These are phyloP conservation scores for Penicillium sp. DNA, from an alignment of 2,329 filamentous ascomycete genomes.

Conservation along the genomic window DNA sequence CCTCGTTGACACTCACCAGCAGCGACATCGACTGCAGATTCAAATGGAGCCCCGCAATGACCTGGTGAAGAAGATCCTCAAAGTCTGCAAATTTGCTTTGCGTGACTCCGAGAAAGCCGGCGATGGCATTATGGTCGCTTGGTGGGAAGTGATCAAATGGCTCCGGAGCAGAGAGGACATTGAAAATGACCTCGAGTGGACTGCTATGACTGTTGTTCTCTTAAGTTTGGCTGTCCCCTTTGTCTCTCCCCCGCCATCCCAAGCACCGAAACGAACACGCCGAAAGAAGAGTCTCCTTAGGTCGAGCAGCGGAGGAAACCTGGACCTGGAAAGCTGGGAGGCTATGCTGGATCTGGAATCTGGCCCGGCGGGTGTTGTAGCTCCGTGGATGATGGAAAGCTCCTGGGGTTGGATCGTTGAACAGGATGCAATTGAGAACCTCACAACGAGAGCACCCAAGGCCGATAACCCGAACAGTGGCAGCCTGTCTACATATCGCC, in stretches of 20 bases:
- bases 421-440: conserved; percentile 46
- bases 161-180: conserved; percentile 53
- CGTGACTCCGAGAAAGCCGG: conserved; percentile 57
- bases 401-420: conserved; percentile 74
- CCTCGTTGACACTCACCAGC: conserved; percentile 62
- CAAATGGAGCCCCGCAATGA: conserved; percentile 65
- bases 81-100: conserved; percentile 65
- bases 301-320: conserved; percentile 52
- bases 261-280: conserved; percentile 36
- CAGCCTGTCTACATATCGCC: conserved; percentile 32
- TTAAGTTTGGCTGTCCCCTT: conserved; percentile 65
- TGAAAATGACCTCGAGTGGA: conserved; percentile 66
- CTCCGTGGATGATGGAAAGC: conserved; percentile 56
- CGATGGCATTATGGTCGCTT: conserved; percentile 65
- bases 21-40: conserved; percentile 67
- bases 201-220: conserved; percentile 64
- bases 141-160: conserved; percentile 76
- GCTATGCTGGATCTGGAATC: conserved; percentile 51
- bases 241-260: conserved; percentile 42
- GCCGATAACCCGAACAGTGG: conserved; percentile 21
- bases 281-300: conserved; percentile 48
- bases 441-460: conserved; percentile 17
- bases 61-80: conserved; percentile 63
- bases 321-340: conserved; percentile 50
- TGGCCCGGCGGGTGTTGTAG: conserved; percentile 40